These are phyloP conservation scores for Alloascoidea africana DNA, from an alignment of 805 yeast species.

Conservation along the genomic window DNA sequence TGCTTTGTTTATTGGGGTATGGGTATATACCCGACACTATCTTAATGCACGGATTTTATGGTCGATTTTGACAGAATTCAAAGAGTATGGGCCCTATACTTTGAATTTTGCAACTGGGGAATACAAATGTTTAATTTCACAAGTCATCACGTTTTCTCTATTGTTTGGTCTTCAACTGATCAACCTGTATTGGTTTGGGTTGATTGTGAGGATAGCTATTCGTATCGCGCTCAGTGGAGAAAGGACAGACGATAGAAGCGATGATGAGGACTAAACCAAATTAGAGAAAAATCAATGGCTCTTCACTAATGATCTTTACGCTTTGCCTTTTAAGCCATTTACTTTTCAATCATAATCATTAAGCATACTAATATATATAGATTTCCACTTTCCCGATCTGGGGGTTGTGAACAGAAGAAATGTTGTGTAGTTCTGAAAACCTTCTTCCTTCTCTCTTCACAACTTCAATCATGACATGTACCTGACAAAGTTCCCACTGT, in stretches of 20 bases:
- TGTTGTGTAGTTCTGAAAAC: too few relatives aligned
- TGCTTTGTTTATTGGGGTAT: slow-evolving; percentile 35
- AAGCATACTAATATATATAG: too few relatives aligned
- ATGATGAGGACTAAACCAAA: slow-evolving; percentile 38
- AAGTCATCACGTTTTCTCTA: slow-evolving; percentile 58
- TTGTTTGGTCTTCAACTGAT: slow-evolving; percentile 56
- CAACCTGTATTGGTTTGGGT: slow-evolving; percentile 57
- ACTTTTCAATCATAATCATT: too few relatives aligned
- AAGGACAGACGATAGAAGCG: slow-evolving; percentile 59
- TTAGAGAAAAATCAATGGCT: too few relatives aligned
- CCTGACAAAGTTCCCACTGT: too few relatives aligned
- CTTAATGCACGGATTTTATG: slow-evolving; percentile 54
- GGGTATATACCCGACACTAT: slow-evolving; percentile 69
- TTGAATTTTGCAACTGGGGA: slow-evolving; percentile 63
- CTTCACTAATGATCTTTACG: too few relatives aligned
- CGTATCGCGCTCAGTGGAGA: slow-evolving; percentile 39
- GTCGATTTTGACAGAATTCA: slow-evolving; percentile 65
- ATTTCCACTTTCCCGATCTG: too few relatives aligned
- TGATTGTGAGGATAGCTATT: slow-evolving; percentile 49
- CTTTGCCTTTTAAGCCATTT: too few relatives aligned
- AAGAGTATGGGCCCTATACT: slow-evolving; percentile 50
- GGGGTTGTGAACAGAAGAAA: too few relatives aligned
- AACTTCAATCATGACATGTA: too few relatives aligned
- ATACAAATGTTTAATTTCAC: slow-evolving; percentile 74
- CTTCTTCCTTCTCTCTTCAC: too few relatives aligned